Conservation (phyloP, 1,284 basidiomycete species). For the Trametes pubescens region DNA sequence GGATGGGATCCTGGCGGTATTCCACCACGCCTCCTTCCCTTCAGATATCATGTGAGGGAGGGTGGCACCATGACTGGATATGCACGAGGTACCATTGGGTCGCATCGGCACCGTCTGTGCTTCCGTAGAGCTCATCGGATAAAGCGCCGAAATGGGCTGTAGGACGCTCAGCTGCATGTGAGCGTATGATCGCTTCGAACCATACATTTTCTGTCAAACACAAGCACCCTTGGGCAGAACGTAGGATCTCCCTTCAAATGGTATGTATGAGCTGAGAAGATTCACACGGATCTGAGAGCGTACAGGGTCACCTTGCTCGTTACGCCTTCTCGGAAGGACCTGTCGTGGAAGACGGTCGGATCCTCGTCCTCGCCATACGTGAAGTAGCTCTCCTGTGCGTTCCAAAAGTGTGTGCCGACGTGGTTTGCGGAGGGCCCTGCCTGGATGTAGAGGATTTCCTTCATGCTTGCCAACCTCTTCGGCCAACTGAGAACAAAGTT, state of each 20-base stretch:
- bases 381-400: constrained; percentile 77
- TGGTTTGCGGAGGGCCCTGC: constrained; percentile 73
- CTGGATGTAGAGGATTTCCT: constrained; percentile 81
- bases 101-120: constrained; percentile 38
- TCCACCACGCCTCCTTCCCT: constrained; percentile 63
- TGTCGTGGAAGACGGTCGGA: constrained; percentile 56
- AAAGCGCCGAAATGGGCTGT: constrained; percentile 73
- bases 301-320: constrained; percentile 47
- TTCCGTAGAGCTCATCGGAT: constrained; percentile 51
- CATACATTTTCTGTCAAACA: constrained; percentile 73
- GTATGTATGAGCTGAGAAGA: constrained; percentile 12
- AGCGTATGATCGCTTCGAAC: neutral
- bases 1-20: constrained; percentile 60
- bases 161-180: constrained; percentile 3
- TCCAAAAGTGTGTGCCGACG: constrained; percentile 82
- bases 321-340: constrained; percentile 71
- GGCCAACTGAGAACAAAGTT: neutral
- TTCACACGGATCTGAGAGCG: constrained; percentile 3
- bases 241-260: constrained; percentile 60
- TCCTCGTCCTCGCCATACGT: constrained; percentile 56
- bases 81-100: constrained; percentile 29
- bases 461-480: constrained; percentile 52
- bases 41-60: constrained; percentile 24
- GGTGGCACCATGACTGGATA: neutral
- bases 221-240: constrained; percentile 67